phyloP scores from a whole-genome alignment of 306 rosid genomes.

The Trifolium dubium region DNA sequence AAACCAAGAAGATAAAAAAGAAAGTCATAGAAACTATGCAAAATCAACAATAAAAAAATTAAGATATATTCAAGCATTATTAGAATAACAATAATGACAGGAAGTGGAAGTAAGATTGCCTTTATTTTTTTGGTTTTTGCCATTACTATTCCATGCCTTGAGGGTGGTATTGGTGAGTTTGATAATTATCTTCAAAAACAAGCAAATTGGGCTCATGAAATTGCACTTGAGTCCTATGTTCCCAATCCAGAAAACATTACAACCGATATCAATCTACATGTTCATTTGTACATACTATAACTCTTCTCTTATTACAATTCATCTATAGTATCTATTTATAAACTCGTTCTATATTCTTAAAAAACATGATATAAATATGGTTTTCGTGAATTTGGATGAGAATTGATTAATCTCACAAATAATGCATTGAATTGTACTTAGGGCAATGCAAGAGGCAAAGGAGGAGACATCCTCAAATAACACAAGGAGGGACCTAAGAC shows the following conservation, averaged over 20 bases:
- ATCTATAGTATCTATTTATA: background rate
- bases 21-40: background rate
- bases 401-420: background rate
- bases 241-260: constrained; percentile 62
- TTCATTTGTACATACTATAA: constrained; percentile 21
- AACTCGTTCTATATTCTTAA: background rate
- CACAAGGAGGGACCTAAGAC: constrained; percentile 59
- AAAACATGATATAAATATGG: background rate
- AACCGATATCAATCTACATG: constrained; percentile 46
- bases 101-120: constrained; percentile 36
- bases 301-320: too few species aligned
- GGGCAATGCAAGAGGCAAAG: background rate
- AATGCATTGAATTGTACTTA: background rate
- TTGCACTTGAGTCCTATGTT: constrained; percentile 52
- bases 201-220: constrained; percentile 47
- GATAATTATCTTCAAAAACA: constrained; percentile 49
- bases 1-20: constrained; percentile 4
- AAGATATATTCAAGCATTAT: background rate
- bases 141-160: constrained; percentile 57
- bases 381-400: background rate
- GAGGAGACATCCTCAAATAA: background rate
- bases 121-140: constrained; percentile 53
- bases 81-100: constrained; percentile 46
- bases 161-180: constrained; percentile 50
- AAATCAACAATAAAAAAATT: background rate